These are phyloP conservation scores for Diaporthe sp. DNA, from an alignment of 2,329 filamentous ascomycete species.

Conservation along the genomic window DNA sequence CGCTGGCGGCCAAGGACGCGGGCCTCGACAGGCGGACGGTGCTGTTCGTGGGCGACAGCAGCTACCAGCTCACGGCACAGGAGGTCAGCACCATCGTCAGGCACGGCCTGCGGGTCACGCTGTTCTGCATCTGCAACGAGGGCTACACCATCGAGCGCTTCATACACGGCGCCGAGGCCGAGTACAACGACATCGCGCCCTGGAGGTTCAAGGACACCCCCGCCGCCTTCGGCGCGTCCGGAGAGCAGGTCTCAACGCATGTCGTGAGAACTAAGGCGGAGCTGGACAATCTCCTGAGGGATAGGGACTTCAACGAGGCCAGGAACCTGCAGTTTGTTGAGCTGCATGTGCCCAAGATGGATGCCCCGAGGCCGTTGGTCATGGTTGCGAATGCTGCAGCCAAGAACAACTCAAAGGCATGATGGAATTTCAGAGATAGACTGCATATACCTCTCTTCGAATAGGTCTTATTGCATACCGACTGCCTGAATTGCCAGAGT, in stretches of 20 bases:
- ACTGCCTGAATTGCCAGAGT: no score
- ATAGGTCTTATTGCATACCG: no score
- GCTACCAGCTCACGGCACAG: conserved; percentile 87
- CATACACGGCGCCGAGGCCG: conserved; percentile 85
- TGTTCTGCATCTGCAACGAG: conserved; percentile 91
- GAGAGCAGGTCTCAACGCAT: conserved; percentile 72
- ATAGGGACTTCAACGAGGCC: conserved; percentile 73
- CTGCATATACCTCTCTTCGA: background rate
- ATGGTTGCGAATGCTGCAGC: conserved; percentile 80
- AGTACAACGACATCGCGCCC: conserved; percentile 83
- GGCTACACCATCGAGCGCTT: conserved; percentile 92
- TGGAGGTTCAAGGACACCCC: conserved; percentile 83
- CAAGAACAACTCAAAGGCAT: conserved; percentile 71
- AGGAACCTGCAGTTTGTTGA: conserved; percentile 80
- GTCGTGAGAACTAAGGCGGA: conserved; percentile 78
- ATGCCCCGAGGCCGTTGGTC: conserved; percentile 80
- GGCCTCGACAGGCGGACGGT: conserved; percentile 76
- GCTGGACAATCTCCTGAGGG: conserved; percentile 74
- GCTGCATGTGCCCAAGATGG: conserved; percentile 83
- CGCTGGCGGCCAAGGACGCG: conserved; percentile 79
- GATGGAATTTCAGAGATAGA: conserved; percentile 4
- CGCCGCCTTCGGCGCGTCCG: conserved; percentile 74
- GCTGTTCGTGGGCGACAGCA: conserved; percentile 90
- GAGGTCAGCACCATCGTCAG: conserved; percentile 88
- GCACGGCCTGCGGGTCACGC: conserved; percentile 80